These are phyloP conservation scores for Hibiscus trionum DNA, from an alignment of 345 rosid species.

Conservation along the genomic window DNA sequence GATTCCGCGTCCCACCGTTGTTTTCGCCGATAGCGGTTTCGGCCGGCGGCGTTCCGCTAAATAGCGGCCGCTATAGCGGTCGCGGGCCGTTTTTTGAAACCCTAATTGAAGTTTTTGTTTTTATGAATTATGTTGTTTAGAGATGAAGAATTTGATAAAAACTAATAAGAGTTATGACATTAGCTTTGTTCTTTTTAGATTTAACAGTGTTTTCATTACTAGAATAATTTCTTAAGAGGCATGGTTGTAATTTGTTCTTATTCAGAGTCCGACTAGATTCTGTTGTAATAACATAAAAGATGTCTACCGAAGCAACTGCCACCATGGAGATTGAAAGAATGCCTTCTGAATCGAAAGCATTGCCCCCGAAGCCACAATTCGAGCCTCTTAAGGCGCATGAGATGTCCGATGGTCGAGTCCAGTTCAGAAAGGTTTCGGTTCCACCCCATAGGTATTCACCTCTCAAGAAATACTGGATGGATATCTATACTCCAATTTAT, in stretches of 20 bases:
- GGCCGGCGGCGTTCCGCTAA: too few species aligned
- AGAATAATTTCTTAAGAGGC: background rate
- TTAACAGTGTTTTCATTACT: background rate
- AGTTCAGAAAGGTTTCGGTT: slow-evolving; percentile 60
- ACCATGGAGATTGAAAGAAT: slow-evolving; percentile 48
- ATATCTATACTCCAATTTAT: slow-evolving; percentile 60
- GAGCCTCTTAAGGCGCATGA: slow-evolving; percentile 76
- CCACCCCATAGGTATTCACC: slow-evolving; percentile 82
- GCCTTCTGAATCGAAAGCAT: slow-evolving; percentile 6
- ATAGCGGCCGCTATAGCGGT: too few species aligned
- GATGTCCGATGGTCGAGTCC: slow-evolving; percentile 70
- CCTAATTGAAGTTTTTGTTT: background rate
- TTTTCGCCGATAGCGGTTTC: too few species aligned
- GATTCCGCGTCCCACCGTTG: too few species aligned
- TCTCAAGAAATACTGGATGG: slow-evolving; percentile 80
- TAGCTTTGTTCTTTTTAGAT: background rate
- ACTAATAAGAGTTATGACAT: background rate
- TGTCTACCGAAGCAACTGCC: slow-evolving; percentile 8
- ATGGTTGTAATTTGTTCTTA: background rate
- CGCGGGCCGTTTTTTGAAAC: too few species aligned
- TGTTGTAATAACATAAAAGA: slow-evolving; percentile 7
- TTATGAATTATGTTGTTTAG: background rate
- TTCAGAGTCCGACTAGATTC: background rate
- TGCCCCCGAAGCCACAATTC: slow-evolving; percentile 61
- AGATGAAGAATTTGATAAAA: background rate